Percentiles rank a stretch among this genome's conserved stretches.
These are phyloP conservation scores for Verticillium zaregamsianum DNA, from an alignment of 2,329 filamentous ascomycete genomes.

Conservation along the genomic window DNA sequence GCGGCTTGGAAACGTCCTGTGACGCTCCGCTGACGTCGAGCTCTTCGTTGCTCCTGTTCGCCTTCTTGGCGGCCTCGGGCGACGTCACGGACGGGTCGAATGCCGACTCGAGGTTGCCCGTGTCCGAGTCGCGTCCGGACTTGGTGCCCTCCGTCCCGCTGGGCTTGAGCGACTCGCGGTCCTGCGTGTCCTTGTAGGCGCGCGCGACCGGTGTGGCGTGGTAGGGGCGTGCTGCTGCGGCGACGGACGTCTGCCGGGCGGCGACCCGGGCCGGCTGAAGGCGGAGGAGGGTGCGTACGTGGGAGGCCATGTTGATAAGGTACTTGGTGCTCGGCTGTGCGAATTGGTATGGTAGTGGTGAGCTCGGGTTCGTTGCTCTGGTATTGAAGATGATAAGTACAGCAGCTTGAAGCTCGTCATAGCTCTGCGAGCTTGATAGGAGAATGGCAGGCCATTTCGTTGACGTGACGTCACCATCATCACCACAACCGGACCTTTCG, in stretches of 20 bases:
- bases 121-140: conserved; percentile 60
- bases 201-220: conserved; percentile 23
- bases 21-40: conserved; percentile 42
- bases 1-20: conserved; percentile 34
- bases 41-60: conserved; percentile 27
- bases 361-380: not conserved
- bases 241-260: not conserved
- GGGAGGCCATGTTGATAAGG: not conserved
- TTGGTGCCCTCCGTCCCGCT: conserved; percentile 63
- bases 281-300: not conserved
- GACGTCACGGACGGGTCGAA: conserved; percentile 66
- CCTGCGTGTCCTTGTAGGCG: conserved; percentile 48
- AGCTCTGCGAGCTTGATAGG: not conserved
- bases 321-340: not conserved
- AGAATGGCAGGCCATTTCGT: not conserved
- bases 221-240: conserved; percentile 21
- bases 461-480: not conserved
- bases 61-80: conserved; percentile 55
- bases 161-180: conserved; percentile 62
- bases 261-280: not conserved
- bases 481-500: not conserved
- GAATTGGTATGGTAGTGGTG: not conserved
- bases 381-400: not conserved
- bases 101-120: conserved; percentile 55
- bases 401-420: not conserved